Conservation (phyloP, 495 filamentous ascomycete species). For the Aspergillus leporis region DNA sequence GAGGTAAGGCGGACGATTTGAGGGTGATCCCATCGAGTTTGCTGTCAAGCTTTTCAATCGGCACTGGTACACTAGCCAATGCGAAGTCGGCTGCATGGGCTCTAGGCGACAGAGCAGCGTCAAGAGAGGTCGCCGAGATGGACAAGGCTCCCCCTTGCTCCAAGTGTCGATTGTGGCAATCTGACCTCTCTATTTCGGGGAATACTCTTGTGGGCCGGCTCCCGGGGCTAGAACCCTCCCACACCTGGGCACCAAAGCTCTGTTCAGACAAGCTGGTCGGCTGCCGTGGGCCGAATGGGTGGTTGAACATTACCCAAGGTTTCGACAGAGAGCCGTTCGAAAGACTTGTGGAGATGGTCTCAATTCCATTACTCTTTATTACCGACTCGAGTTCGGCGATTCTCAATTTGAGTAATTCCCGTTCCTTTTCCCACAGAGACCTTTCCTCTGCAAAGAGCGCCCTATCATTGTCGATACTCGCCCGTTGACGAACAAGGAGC, state of each 20-base stretch:
- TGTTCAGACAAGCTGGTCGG: neutral
- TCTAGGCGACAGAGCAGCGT: conserved; percentile 45
- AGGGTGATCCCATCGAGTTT: conserved; percentile 49
- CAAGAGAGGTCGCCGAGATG: conserved; percentile 34
- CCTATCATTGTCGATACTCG: conserved; percentile 39
- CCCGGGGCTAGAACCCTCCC: conserved; percentile 45
- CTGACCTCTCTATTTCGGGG: conserved; percentile 31
- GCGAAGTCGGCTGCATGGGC: conserved; percentile 27
- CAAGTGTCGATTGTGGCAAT: conserved; percentile 21
- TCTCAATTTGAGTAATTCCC: conserved; percentile 34
- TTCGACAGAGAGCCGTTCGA: conserved; percentile 14
- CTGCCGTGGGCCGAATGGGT: conserved; percentile 6
- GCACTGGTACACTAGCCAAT: conserved; percentile 35
- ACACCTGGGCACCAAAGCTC: conserved; percentile 31
- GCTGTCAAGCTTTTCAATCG: conserved; percentile 51
- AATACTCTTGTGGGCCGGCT: conserved; percentile 48
- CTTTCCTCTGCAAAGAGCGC: conserved; percentile 42
- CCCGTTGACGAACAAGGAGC: conserved; percentile 43
- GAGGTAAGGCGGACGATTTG: conserved; percentile 47
- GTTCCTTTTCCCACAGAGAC: conserved; percentile 44
- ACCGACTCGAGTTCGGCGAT: conserved; percentile 42
- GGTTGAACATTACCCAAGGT: conserved; percentile 2
- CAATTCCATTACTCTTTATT: conserved; percentile 24
- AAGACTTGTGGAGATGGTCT: conserved; percentile 6
- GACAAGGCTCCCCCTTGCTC: conserved; percentile 26